Evolutionary conservation across 345 rosid species (phyloP).

Genomic region (Camelina laxa): DNA sequence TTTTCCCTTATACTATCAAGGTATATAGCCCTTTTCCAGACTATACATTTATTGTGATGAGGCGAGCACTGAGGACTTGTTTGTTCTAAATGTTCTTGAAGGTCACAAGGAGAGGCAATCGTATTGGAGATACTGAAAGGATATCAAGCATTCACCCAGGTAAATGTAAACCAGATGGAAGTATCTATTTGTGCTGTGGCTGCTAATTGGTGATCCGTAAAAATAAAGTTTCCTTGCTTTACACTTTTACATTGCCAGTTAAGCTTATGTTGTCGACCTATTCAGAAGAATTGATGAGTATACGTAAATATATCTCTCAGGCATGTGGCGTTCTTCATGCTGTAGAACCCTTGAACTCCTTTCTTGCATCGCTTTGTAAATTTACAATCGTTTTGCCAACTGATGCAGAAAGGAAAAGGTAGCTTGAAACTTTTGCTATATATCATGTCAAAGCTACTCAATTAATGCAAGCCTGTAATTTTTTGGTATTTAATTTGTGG

Average conservation of each 20-base stretch:
- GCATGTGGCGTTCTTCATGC: slow-evolving; percentile 99
- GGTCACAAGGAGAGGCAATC: slow-evolving; percentile 99
- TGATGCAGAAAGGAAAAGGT: slow-evolving; percentile 86
- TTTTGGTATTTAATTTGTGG: slow-evolving; percentile 48
- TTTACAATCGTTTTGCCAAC: slow-evolving; percentile 83
- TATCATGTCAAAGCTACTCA: slow-evolving; percentile 31
- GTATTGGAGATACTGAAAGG: slow-evolving; percentile 96
- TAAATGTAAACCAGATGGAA: slow-evolving; percentile 38
- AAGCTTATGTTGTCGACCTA: slow-evolving; percentile 22
- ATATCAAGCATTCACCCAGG: slow-evolving; percentile 99
- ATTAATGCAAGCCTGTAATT: slow-evolving; percentile 12
- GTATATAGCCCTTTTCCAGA: slow-evolving; percentile 49
- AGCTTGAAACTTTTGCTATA: slow-evolving; percentile 22
- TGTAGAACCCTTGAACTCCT: slow-evolving; percentile 93
- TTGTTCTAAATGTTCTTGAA: slow-evolving; percentile 55
- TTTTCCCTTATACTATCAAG: slow-evolving; percentile 90
- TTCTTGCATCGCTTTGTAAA: slow-evolving; percentile 95
- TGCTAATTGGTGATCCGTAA: slow-evolving; percentile 5
- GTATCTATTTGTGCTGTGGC: slow-evolving; percentile 31
- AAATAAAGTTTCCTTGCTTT: slow-evolving; percentile 17
- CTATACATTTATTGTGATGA: slow-evolving; percentile 30
- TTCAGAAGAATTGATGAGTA: slow-evolving; percentile 17
- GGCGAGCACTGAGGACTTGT: slow-evolving; percentile 9
- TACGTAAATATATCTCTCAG: slow-evolving; percentile 49
- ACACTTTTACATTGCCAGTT: slow-evolving; percentile 16